Evolutionary conservation across 495 filamentous ascomycete genomes (phyloP), one percentile per base, ranked within the genome.

Genomic region (Cercophora scortea): DNA sequence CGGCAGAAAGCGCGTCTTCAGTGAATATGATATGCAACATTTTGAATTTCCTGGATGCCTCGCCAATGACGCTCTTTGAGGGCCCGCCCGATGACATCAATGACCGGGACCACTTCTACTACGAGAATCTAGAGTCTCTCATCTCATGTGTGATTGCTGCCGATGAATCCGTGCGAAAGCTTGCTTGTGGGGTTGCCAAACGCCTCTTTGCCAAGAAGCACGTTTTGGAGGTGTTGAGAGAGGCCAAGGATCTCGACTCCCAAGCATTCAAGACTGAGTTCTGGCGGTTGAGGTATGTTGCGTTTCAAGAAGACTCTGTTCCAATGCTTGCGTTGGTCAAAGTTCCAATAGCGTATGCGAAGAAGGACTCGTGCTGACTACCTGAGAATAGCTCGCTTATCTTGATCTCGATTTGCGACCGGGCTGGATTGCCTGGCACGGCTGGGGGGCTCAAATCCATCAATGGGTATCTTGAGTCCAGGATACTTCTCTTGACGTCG

Each of bases 211-310:
- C 70, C 1, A 67, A 71, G 12, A 60, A 70, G 45, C 55, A 58
- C 13, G 51, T 75, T 45, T 44, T 71, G 42, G 51, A 58, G 43
- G 61, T 59, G 15, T 41, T 75, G 54, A 65, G 73, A 54, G 54
- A 69, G 40, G 64, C 67, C 32, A 70, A 69, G 43, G 66, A 62
- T n/a, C 53, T 77, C n/a, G 60, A 63, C 35, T 64, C 68, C 8
- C 59, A 61, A 40, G 63, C 49, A 32, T 73, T 77, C 40, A 69
- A 66, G 25, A 62, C 57, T 15, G 71, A 69, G 47, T 80, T 80
- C 50, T 81, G 79, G 78, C 72, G 65, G 51, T 57, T 77, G 33
- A 79, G 77, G 74, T 81, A 66, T 58, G 77, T 71, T 17, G 8
- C 40, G 32, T 39, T 34, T 44, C 44, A 44, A 39, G 32, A 44